Conservation (phyloP, 192 early-diverging fungal genomes). For the Umbelopsis isabellina region DNA sequence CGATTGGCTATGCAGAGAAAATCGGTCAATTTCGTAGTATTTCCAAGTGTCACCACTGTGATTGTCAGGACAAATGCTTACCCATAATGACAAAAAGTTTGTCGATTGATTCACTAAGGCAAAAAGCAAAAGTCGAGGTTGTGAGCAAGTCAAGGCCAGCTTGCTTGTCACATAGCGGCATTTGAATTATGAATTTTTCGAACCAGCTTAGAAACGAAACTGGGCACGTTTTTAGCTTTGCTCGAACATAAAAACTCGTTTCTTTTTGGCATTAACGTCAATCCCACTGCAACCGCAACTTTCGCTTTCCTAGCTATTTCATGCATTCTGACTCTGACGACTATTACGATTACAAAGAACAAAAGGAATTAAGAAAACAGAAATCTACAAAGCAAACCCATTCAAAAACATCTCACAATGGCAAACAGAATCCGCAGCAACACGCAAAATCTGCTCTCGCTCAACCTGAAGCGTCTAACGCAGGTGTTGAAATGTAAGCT, state of each 20-base stretch:
- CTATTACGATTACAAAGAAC: neutral
- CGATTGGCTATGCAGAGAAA: conserved; percentile 47
- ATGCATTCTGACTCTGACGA: conserved; percentile 21
- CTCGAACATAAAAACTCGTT: neutral
- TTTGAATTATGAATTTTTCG: too few species aligned
- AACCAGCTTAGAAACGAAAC: too few species aligned
- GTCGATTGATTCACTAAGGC: too few species aligned
- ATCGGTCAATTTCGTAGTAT: neutral
- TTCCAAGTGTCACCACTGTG: too few species aligned
- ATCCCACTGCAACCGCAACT: neutral
- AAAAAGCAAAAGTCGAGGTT: too few species aligned
- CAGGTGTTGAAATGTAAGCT: too few species aligned
- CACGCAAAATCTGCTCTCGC: neutral
- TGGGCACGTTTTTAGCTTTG: too few species aligned
- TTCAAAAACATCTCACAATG: conserved; percentile 6
- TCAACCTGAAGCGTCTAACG: neutral
- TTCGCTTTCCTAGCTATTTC: conserved; percentile 16
- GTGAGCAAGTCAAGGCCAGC: too few species aligned
- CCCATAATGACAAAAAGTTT: too few species aligned
- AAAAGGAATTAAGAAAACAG: conserved; percentile 8
- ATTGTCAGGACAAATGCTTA: too few species aligned
- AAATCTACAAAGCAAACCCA: neutral
- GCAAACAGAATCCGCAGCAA: conserved; percentile 10
- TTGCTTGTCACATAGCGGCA: too few species aligned
- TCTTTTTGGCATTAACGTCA: conserved; percentile 1